phyloP scores from a whole-genome alignment of 257 asterid species.

The Nicotiana sylvestris region DNA sequence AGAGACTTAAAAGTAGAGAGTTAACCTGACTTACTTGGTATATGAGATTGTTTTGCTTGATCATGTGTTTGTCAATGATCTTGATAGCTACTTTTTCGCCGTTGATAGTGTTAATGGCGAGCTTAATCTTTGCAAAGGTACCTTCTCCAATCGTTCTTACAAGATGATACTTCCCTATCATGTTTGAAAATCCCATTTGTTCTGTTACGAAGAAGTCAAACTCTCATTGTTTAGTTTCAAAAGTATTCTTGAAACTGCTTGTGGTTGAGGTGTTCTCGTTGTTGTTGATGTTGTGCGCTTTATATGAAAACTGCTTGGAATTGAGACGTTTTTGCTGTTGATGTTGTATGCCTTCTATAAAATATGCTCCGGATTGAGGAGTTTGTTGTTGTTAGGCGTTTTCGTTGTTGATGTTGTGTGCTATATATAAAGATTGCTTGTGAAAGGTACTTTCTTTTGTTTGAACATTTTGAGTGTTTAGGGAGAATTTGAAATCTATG shows the following conservation, averaged over 20 bases:
- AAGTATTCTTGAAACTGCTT: not conserved
- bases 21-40: conserved; percentile 15
- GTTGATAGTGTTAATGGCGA: conserved; percentile 19
- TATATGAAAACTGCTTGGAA: not conserved
- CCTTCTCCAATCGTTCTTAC: conserved; percentile 32
- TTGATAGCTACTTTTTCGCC: conserved; percentile 28
- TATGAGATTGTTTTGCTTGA: conserved; percentile 18
- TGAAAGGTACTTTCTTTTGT: not conserved
- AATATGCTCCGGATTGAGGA: not conserved
- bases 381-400: not conserved
- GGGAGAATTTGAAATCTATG: not conserved
- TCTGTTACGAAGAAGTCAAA: not conserved
- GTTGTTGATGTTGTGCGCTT: not conserved
- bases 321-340: not conserved
- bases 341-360: not conserved
- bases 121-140: conserved; percentile 26
- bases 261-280: not conserved
- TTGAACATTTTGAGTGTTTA: not conserved
- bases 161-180: conserved; percentile 25
- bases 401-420: not conserved
- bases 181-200: conserved; percentile 19
- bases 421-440: not conserved
- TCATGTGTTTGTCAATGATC: conserved; percentile 22
- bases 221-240: not conserved
- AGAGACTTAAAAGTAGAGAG: not conserved